phyloP scores from a whole-genome alignment of 2,329 filamentous ascomycete genomes.

The Sporothrix dimorphospora region DNA sequence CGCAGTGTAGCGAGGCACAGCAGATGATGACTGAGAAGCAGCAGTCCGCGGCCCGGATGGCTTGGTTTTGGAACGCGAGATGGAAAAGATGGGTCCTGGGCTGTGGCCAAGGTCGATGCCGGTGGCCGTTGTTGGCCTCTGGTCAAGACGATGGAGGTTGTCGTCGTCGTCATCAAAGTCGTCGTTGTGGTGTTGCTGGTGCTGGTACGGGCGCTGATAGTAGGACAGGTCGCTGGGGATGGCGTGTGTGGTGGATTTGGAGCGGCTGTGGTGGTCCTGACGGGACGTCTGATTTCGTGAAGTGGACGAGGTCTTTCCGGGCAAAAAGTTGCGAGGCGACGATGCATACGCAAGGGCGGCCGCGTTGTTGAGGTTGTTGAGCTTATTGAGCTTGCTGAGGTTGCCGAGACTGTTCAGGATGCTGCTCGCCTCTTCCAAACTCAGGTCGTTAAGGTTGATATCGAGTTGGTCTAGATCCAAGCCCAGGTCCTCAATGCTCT shows the following conservation, averaged over 20 bases:
- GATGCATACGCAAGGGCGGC: background rate
- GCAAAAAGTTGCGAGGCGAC: background rate
- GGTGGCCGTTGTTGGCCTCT: slow-evolving; percentile 9
- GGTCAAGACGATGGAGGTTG: background rate
- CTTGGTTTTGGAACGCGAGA: slow-evolving; percentile 7
- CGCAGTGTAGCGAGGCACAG: slow-evolving; percentile 21
- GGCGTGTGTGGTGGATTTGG: slow-evolving; percentile 18
- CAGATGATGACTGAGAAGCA: background rate
- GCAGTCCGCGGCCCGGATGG: background rate
- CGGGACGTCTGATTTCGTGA: background rate
- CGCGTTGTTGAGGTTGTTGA: slow-evolving; percentile 3
- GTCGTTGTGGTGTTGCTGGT: background rate
- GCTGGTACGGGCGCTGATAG: background rate
- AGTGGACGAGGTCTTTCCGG: background rate
- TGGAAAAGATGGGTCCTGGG: background rate
- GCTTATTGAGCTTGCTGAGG: slow-evolving; percentile 3
- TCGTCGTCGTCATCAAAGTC: background rate
- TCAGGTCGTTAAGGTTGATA: background rate
- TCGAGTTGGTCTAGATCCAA: slow-evolving; percentile 3
- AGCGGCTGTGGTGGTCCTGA: slow-evolving; percentile 9
- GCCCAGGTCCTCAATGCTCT: slow-evolving; percentile 17
- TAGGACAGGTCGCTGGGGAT: background rate
- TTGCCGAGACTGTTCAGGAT: slow-evolving; percentile 6
- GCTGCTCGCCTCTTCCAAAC: slow-evolving; percentile 6
- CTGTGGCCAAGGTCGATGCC: background rate